phyloP scores from a whole-genome alignment of 768 basidiomycete genomes.

The Termitomyces sp. region DNA sequence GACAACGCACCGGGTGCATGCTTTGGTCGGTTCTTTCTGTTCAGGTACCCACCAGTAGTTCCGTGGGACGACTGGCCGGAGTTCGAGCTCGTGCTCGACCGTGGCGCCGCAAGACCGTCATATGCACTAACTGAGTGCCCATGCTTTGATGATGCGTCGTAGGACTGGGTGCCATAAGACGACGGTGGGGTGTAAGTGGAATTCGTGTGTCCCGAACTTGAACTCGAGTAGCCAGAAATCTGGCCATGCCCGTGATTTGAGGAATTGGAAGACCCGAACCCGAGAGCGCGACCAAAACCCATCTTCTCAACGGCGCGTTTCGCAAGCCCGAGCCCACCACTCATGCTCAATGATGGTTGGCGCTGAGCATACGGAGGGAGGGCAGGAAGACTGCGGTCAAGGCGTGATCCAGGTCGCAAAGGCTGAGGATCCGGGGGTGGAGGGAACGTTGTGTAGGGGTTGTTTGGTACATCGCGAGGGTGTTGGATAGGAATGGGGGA shows the following conservation, averaged over 20 bases:
- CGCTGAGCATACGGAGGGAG: conserved; percentile 21
- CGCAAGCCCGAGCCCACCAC: conserved; percentile 63
- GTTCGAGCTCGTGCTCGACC: conserved; percentile 11
- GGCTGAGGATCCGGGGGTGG: conserved; percentile 10
- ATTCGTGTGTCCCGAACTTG: conserved; percentile 14
- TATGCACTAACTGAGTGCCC: conserved; percentile 3
- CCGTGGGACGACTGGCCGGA: conserved; percentile 13
- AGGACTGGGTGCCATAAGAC: conserved; percentile 20
- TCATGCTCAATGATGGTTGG: conserved; percentile 72
- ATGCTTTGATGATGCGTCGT: conserved; percentile 15
- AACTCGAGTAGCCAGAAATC: conserved; percentile 37
- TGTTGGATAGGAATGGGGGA: conserved; percentile 12
- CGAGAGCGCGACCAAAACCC: conserved; percentile 51
- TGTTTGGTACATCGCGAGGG: conserved; percentile 1
- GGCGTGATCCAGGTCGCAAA: conserved; percentile 7
- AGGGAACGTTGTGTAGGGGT: conserved; percentile 12
- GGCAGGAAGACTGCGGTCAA: conserved; percentile 18
- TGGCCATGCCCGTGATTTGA: conserved; percentile 19
- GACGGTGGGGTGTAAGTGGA: conserved; percentile 26
- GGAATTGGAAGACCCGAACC: conserved; percentile 34
- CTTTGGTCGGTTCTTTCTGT: conserved; percentile 32
- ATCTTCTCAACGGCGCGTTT: conserved; percentile 77
- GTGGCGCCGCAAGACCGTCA: conserved; percentile 6
- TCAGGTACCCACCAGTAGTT: conserved; percentile 1
- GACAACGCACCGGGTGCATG: conserved; percentile 62